These are phyloP conservation scores for Hypoxylon rubiginosum DNA, from an alignment of 2,329 filamentous ascomycete species.

Conservation along the genomic window DNA sequence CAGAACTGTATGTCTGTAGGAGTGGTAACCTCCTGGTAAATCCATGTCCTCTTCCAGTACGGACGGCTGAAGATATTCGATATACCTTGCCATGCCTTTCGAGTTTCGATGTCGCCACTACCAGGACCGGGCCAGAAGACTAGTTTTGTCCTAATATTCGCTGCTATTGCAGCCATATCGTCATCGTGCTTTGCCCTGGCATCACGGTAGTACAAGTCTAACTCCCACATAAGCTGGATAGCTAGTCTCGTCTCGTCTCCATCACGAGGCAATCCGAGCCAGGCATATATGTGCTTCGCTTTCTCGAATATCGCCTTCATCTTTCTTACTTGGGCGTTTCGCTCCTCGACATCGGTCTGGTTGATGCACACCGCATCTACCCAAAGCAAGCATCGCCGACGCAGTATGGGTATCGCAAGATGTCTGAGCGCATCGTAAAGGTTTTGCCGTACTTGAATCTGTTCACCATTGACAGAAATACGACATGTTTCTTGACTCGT, in stretches of 20 bases:
- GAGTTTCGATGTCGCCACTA: not conserved
- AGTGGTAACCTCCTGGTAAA: not conserved
- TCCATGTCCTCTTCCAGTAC: slow-evolving; percentile 2
- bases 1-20: not conserved
- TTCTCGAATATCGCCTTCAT: not conserved
- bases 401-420: not conserved
- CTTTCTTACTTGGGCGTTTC: not conserved
- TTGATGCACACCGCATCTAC: not conserved
- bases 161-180: not conserved
- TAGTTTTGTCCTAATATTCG: not conserved
- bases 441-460: not conserved
- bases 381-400: not conserved
- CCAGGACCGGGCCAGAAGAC: not conserved
- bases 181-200: not conserved
- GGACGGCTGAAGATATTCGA: not conserved
- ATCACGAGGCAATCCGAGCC: not conserved
- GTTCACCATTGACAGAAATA: not conserved
- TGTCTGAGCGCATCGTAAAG: not conserved
- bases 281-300: not conserved
- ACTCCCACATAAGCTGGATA: not conserved
- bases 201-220: not conserved
- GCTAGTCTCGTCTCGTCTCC: not conserved
- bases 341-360: not conserved
- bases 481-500: not conserved
- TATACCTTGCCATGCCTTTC: not conserved